Conservation (phyloP, 208 protist genomes). For the Trypanosoma congolense region DNA sequence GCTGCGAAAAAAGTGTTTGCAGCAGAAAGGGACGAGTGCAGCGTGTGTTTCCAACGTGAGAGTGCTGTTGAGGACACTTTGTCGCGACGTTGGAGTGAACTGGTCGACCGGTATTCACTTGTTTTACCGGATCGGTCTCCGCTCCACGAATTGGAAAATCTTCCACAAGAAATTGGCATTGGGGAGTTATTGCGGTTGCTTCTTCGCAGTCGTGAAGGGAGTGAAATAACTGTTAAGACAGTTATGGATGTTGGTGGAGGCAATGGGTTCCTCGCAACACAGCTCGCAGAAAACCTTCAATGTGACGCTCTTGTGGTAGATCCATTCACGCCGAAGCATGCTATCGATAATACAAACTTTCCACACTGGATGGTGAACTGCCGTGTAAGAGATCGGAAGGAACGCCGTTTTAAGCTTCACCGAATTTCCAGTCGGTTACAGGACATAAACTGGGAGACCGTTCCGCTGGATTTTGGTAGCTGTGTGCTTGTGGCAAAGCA, state of each 20-base stretch:
- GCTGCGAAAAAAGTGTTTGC: conserved; percentile 18
- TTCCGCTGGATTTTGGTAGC: conserved; percentile 19
- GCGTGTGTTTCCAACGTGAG: conserved; percentile 10
- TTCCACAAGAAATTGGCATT: conserved; percentile 79
- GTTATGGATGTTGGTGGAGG: conserved; percentile 80
- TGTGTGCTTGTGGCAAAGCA: conserved; percentile 74
- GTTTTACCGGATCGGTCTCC: conserved; percentile 67
- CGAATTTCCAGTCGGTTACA: conserved; percentile 40
- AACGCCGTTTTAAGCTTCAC: conserved; percentile 27
- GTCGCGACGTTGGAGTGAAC: conserved; percentile 17
- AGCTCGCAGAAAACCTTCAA: conserved; percentile 49
- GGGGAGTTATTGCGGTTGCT: conserved; percentile 42
- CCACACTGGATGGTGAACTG: conserved; percentile 30
- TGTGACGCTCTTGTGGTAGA: conserved; percentile 71
- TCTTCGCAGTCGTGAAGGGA: conserved; percentile 4
- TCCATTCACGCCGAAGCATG: conserved; percentile 58
- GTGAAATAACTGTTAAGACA: conserved; percentile 2
- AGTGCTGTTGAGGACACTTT: neutral
- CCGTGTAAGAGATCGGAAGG: conserved; percentile 18
- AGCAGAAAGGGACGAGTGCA: neutral
- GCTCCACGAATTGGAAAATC: conserved; percentile 79
- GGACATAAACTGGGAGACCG: conserved; percentile 42
- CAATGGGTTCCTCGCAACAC: conserved; percentile 73
- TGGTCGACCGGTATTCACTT: conserved; percentile 66
- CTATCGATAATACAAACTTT: conserved; percentile 55